Evolutionary conservation across 2,329 filamentous ascomycete genomes (phyloP).

Genomic region (Raffaelea arxii): DNA sequence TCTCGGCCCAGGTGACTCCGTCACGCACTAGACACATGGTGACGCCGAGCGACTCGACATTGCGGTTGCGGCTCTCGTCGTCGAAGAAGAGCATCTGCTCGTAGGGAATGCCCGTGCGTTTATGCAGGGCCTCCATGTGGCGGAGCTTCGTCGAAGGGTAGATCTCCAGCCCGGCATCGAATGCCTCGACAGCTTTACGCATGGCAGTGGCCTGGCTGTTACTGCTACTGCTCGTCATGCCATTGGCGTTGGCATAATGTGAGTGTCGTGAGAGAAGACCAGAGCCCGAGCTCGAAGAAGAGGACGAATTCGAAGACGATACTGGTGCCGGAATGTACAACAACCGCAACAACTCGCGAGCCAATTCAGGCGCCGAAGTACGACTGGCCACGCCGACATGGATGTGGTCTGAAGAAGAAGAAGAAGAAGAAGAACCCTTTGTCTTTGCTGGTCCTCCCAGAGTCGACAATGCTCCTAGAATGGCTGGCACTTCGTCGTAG

Average conservation of each 20-base stretch:
- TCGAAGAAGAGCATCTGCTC: slow-evolving; percentile 95
- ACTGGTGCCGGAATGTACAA: slow-evolving; percentile 43
- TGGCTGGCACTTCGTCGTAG: slow-evolving; percentile 58
- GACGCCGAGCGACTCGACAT: slow-evolving; percentile 70
- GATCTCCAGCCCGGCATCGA: slow-evolving; percentile 53
- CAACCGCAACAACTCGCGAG: slow-evolving; percentile 67
- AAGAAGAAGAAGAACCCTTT: too few relatives aligned
- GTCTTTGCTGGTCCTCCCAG: slow-evolving; percentile 36
- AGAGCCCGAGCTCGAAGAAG: too few relatives aligned
- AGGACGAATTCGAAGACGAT: slow-evolving; percentile 7
- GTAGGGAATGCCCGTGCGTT: slow-evolving; percentile 60
- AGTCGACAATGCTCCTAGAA: slow-evolving; percentile 58
- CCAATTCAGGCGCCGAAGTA: slow-evolving; percentile 70
- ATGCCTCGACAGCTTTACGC: slow-evolving; percentile 45
- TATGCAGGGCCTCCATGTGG: slow-evolving; percentile 68
- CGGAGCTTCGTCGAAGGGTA: slow-evolving; percentile 74
- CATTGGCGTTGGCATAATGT: too few relatives aligned
- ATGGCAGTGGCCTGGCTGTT: slow-evolving; percentile 19
- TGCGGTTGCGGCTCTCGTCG: slow-evolving; percentile 76
- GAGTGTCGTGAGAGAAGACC: too few relatives aligned
- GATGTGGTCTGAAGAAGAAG: too few relatives aligned
- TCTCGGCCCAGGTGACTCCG: slow-evolving; percentile 65
- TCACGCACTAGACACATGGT: slow-evolving; percentile 76
- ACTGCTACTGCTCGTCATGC: slow-evolving; percentile 8
- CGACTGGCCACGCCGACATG: slow-evolving; percentile 68